Evolutionary conservation across 176 grass and related monocot species (phyloP), one percentile per base, ranked within the genome.

Genomic region (Saccharum spontaneum): DNA sequence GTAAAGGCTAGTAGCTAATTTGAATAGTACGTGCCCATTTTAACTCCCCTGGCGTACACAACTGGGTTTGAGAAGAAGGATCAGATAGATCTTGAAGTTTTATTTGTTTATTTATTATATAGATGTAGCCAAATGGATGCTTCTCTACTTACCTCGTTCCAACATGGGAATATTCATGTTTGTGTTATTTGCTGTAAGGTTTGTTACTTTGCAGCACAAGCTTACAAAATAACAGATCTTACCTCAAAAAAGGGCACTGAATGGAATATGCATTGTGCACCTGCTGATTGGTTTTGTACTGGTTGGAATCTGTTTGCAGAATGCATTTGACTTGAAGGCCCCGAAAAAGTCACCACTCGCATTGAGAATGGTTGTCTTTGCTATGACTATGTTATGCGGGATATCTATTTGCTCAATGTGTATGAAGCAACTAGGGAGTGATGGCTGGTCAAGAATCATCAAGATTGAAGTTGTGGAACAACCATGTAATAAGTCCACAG

Each of bases 371-470:
- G 69, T 93, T 80, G 87, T 98, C 79, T 79, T 93, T 75, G 65
- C 69, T 49, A 57, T 89, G 73, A 77, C 91, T 67, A 86, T 93
- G 82, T 80, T 98, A 69, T 98, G 92, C 3, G 95, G 95, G 43
- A 24, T 95, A 33, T 91, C 92, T 84, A 93, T 98, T 83, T 95
- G 87, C 70, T 88, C 87, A 40, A 80, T 98, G 57, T 93, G 90
- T 82, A 82, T 93, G 80, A 88, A 93, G 77, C 95, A 98, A 75
- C 71, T 95, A 65, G 86, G 87, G 59, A 91, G 78, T 6, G 83
- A 90, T 64, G 88, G 86, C 68, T 88, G 72, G 80, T 82, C 83
- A 55, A 93, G 85, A 91, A 86, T 90, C 10, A 79, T 98, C 44
- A 95, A 84, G 82, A 91, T 95, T 45, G 74, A 88, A 78, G 69